phyloP scores from a whole-genome alignment of 257 asterid genomes.

The Nicotiana paniculata region DNA sequence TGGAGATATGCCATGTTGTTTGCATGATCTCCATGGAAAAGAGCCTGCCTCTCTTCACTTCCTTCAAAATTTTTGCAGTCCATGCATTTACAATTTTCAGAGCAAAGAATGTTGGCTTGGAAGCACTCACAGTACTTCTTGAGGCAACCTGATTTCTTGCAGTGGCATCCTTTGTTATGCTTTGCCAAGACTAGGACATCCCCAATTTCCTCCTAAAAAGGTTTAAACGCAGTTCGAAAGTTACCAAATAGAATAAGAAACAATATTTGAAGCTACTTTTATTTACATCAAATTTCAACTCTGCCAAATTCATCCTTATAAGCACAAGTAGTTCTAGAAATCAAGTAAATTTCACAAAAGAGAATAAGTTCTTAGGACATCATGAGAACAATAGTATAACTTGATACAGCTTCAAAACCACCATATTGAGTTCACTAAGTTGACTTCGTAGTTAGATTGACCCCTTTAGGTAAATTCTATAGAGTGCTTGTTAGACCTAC shows the following conservation, averaged over 20 bases:
- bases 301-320: not conserved
- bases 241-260: conserved; percentile 9
- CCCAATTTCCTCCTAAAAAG: conserved; percentile 57
- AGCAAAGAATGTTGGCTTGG: conserved; percentile 92
- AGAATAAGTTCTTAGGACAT: not conserved
- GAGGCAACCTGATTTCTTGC: conserved; percentile 96
- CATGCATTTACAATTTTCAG: conserved; percentile 87
- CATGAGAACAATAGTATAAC: not conserved
- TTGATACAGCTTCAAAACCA: not conserved
- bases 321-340: not conserved
- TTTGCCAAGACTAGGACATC: conserved; percentile 55
- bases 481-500: no score
- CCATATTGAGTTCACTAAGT: not conserved
- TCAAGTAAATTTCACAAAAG: not conserved
- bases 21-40: conserved; percentile 76
- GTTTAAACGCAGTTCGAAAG: not conserved
- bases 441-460: not conserved
- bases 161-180: conserved; percentile 93
- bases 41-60: conserved; percentile 88
- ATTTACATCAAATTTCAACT: not conserved
- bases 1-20: conserved; percentile 59
- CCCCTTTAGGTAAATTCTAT: not conserved
- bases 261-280: not conserved
- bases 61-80: conserved; percentile 95
- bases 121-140: conserved; percentile 93